Percentiles rank a stretch among this genome's conserved stretches.
phyloP scores from a whole-genome alignment of 2,329 filamentous ascomycete genomes.

The Sporothrix pseudoabietina region DNA sequence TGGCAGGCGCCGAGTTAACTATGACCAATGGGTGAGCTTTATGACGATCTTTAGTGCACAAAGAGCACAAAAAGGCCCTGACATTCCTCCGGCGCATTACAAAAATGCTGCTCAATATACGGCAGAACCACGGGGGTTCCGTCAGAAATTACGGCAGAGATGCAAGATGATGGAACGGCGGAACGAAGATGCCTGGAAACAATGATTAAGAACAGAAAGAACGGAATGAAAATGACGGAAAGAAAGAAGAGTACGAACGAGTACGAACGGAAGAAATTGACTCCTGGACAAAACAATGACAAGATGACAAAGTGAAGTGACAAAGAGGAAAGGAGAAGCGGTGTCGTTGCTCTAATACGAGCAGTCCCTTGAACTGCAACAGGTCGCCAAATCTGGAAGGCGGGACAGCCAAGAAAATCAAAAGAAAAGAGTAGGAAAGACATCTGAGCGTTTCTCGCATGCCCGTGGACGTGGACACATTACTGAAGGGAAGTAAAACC shows the following conservation, averaged over 20 bases:
- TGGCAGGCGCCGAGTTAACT: slow-evolving; percentile 12
- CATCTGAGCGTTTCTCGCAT: neutral
- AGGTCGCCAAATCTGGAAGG: slow-evolving; percentile 16
- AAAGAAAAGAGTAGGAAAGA: neutral
- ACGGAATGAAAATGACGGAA: neutral
- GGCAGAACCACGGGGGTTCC: neutral
- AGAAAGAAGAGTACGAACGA: neutral
- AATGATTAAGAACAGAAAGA: neutral
- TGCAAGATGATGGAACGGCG: neutral
- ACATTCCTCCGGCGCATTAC: neutral
- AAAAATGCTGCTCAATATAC: neutral
- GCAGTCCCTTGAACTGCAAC: slow-evolving; percentile 1
- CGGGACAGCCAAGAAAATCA: neutral
- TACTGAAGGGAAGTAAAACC: neutral
- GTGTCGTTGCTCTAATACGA: neutral
- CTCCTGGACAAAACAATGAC: neutral
- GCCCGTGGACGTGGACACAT: neutral
- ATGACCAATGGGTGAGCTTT: neutral
- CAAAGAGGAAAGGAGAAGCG: neutral
- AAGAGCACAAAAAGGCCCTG: neutral
- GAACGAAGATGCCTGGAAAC: neutral
- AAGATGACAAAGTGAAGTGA: neutral
- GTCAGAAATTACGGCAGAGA: neutral
- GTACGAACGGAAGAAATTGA: neutral
- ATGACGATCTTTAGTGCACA: neutral